Conservation (phyloP, 2,329 filamentous ascomycete species). For the Microcera coccophila region DNA sequence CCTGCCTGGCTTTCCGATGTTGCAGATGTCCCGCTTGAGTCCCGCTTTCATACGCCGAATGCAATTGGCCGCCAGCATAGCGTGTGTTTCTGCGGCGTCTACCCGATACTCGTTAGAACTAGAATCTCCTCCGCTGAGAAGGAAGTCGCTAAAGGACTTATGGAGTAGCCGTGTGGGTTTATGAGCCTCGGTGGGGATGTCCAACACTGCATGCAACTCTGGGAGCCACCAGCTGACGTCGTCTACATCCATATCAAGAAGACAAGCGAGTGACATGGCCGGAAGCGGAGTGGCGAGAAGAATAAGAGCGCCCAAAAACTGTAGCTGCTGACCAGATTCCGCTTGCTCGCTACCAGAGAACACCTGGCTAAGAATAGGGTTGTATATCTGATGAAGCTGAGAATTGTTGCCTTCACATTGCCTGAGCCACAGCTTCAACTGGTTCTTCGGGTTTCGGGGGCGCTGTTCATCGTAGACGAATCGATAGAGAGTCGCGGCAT, state of each 20-base stretch:
- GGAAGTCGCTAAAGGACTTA: slow-evolving; percentile 7
- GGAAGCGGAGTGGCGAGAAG: slow-evolving; percentile 2
- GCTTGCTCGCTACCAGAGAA: background rate
- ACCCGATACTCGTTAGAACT: background rate
- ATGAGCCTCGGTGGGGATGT: background rate
- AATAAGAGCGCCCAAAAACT: slow-evolving; percentile 2
- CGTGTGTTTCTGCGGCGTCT: background rate
- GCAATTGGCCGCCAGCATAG: slow-evolving; percentile 1
- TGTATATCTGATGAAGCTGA: slow-evolving; percentile 3
- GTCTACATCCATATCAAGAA: background rate
- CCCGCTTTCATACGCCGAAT: background rate
- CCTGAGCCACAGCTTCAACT: slow-evolving; percentile 1
- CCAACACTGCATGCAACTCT: background rate
- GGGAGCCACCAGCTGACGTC: background rate
- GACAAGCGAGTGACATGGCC: background rate
- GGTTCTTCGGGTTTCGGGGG: background rate
- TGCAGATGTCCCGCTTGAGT: slow-evolving; percentile 1
- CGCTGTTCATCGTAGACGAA: slow-evolving; percentile 1
- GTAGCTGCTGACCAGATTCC: background rate
- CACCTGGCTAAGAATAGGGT: slow-evolving; percentile 1
- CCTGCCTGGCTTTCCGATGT: background rate
- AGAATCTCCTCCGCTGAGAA: background rate
- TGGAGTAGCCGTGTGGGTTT: slow-evolving; percentile 1
- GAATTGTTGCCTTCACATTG: background rate
- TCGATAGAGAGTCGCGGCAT: slow-evolving; percentile 5